Percentiles rank a stretch among this genome's conserved stretches.
Evolutionary conservation across 805 yeast species (phyloP).

Genomic region (Metschnikowia shivogae): DNA sequence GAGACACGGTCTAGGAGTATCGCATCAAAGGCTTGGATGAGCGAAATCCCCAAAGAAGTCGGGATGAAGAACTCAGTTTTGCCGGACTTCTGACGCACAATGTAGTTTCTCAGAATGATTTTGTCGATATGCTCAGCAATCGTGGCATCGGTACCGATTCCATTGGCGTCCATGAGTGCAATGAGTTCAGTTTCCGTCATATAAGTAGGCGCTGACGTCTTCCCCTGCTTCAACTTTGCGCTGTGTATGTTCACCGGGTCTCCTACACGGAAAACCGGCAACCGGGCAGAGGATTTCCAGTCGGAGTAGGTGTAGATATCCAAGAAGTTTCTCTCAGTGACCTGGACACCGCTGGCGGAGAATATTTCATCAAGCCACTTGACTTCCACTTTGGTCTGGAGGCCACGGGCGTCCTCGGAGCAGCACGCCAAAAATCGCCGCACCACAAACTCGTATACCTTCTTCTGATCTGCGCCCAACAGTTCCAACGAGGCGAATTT

Average conservation of each 20-base stretch:
- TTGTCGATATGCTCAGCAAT: constrained; percentile 96
- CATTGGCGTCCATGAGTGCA: constrained; percentile 92
- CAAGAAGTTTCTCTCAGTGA: constrained; percentile 68
- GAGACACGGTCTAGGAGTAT: constrained; percentile 69
- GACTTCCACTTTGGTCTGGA: constrained; percentile 54
- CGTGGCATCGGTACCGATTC: constrained; percentile 98
- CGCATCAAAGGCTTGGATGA: constrained; percentile 82
- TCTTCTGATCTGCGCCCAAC: constrained; percentile 46
- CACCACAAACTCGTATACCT: constrained; percentile 81
- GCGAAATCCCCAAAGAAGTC: constrained; percentile 75
- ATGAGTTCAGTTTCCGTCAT: constrained; percentile 92
- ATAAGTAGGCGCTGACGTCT: constrained; percentile 74
- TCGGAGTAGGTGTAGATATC: constrained; percentile 74
- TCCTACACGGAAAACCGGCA: constrained; percentile 61
- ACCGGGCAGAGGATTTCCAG: constrained; percentile 65
- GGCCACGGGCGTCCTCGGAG: constrained; percentile 85
- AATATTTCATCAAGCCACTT: constrained; percentile 80
- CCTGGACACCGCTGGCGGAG: constrained; percentile 67
- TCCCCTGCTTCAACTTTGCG: constrained; percentile 65
- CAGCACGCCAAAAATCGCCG: constrained; percentile 89
- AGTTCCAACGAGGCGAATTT: constrained; percentile 34
- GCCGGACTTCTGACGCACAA: constrained; percentile 40
- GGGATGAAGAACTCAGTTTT: constrained; percentile 58
- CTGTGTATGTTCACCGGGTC: constrained; percentile 53
- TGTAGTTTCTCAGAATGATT: constrained; percentile 63